Evolutionary conservation across 352 stramenopile species (phyloP).

Genomic region (Globisporangium sylvaticum): DNA sequence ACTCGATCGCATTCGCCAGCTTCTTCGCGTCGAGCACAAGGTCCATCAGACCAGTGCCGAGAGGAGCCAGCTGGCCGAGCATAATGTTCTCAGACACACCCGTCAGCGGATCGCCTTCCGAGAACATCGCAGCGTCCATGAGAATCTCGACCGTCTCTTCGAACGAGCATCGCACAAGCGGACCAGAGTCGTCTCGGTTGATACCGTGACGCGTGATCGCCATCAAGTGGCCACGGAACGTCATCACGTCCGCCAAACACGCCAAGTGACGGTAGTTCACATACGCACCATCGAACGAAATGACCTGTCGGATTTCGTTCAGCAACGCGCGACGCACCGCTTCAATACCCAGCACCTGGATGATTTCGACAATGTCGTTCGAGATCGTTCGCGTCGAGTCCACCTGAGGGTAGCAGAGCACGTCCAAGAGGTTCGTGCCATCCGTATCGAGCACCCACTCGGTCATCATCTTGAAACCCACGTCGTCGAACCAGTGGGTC

Average conservation of each 20-base stretch:
- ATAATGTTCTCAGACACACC: constrained; percentile 99
- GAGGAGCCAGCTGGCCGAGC: constrained; percentile 94
- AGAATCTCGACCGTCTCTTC: constrained; percentile 99
- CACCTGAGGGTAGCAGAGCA: constrained; percentile 96
- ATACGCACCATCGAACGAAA: constrained; percentile 99
- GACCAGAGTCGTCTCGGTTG: constrained; percentile 97
- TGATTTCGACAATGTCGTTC: constrained; percentile 99
- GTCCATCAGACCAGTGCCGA: constrained; percentile 97
- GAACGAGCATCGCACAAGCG: constrained; percentile 97
- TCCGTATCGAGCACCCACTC: constrained; percentile 99
- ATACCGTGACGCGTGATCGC: constrained; percentile 99
- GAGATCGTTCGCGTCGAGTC: constrained; percentile 96
- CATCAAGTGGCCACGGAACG: constrained; percentile 95
- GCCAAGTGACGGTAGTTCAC: constrained; percentile 99
- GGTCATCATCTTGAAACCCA: constrained; percentile 93
- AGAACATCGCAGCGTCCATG: constrained; percentile 98
- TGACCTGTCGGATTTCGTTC: constrained; percentile 97
- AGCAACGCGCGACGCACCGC: constrained; percentile 86
- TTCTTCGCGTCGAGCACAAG: constrained; percentile 98
- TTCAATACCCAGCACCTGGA: constrained; percentile 93
- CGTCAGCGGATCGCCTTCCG: constrained; percentile 95
- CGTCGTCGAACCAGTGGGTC: constrained; percentile 93
- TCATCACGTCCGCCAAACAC: constrained; percentile 99
- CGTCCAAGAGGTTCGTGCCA: constrained; percentile 97
- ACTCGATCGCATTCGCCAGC: constrained; percentile 96